Evolutionary conservation across 495 filamentous ascomycete genomes (phyloP).

Genomic region (Umbilicaria muhlenbergii): DNA sequence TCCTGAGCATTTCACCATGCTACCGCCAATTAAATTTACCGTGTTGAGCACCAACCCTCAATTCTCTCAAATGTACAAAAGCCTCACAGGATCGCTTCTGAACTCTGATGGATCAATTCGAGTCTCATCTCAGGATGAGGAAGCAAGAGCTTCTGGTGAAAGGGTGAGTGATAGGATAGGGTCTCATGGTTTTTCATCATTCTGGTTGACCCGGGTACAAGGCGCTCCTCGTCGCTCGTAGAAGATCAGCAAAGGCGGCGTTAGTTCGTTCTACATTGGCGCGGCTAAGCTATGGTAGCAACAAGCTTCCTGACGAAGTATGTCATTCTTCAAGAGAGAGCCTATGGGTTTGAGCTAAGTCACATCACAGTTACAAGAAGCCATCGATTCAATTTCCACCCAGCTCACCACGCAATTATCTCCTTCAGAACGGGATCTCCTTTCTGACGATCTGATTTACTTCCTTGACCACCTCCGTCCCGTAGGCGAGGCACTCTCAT

Average conservation of each 20-base stretch:
- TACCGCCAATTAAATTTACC: slow-evolving; percentile 17
- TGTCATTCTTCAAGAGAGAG: too few species aligned
- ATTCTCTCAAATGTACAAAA: slow-evolving; percentile 20
- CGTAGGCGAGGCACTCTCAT: not conserved
- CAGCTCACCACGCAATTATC: too few species aligned
- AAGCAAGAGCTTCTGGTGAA: slow-evolving; percentile 8
- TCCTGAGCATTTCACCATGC: too few species aligned
- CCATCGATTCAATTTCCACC: too few species aligned
- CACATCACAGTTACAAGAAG: too few species aligned
- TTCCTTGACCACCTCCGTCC: not conserved
- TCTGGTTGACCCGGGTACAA: not conserved
- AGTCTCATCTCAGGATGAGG: slow-evolving; percentile 12
- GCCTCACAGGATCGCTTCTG: slow-evolving; percentile 17
- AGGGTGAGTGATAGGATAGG: too few species aligned
- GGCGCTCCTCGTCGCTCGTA: not conserved
- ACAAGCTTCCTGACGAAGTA: not conserved
- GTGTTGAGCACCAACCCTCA: slow-evolving; percentile 19
- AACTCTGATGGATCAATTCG: slow-evolving; percentile 22
- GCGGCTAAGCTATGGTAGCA: not conserved
- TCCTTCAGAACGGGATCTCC: too few species aligned
- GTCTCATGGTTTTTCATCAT: too few species aligned
- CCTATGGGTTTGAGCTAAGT: too few species aligned
- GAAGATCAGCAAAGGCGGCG: not conserved
- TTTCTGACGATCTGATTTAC: not conserved
- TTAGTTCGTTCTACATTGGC: not conserved